These are phyloP conservation scores for Kluyveromyces lactis DNA, from an alignment of 805 yeast species.

Conservation along the genomic window DNA sequence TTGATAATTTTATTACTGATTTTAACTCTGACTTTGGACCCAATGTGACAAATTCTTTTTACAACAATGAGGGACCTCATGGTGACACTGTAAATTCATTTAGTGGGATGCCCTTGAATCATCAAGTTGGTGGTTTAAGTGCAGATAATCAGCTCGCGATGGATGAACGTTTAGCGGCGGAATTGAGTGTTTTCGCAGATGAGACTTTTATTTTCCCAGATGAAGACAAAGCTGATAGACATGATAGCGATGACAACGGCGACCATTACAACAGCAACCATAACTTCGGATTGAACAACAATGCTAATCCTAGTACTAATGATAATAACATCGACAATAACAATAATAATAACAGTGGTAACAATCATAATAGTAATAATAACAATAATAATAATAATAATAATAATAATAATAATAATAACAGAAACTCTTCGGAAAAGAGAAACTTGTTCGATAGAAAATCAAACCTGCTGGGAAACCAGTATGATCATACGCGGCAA, in stretches of 20 bases:
- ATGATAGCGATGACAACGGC: constrained; percentile 14
- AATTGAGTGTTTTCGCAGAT: constrained; percentile 75
- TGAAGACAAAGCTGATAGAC: constrained; percentile 55
- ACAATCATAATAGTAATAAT: constrained; percentile 7
- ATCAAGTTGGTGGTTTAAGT: constrained; percentile 1
- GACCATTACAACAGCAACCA: constrained; percentile 6
- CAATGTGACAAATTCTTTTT: constrained; percentile 18
- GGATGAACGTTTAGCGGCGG: constrained; percentile 50
- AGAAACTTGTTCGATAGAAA: constrained; percentile 4
- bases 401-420: constrained; percentile 2
- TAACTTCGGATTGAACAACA: constrained; percentile 1
- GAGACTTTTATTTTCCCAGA: constrained; percentile 75
- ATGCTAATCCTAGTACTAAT: constrained; percentile 6
- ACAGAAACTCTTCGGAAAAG: constrained; percentile 4
- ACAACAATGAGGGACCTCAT: constrained; percentile 6
- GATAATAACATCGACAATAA: constrained; percentile 9
- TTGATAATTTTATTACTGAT: constrained; percentile 65
- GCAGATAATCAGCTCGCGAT: constrained; percentile 24
- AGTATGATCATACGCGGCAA: constrained; percentile 25
- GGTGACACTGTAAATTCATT: background rate
- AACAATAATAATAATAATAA: constrained; percentile 6
- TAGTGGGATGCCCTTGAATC: background rate
- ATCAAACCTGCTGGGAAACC: constrained; percentile 18
- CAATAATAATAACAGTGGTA: constrained; percentile 11
- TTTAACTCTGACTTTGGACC: constrained; percentile 35